Conservation (phyloP, 73 alveolate species). For the Paramecium pentaurelia region DNA sequence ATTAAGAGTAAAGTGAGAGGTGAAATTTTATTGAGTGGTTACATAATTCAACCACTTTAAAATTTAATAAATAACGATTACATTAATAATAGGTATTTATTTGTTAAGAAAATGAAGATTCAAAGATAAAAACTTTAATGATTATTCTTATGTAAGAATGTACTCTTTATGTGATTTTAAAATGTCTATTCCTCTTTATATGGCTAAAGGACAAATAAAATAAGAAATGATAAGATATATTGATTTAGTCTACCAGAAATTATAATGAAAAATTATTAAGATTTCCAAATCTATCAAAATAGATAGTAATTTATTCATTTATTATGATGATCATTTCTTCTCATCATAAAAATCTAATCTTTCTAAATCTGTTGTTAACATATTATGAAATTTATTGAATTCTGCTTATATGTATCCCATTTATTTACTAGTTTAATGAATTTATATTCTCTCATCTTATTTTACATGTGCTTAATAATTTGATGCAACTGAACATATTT, state of each 20-base stretch:
- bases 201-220: constrained; percentile 13
- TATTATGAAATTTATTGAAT: neutral
- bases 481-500: neutral
- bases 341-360: neutral
- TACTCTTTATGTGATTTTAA: constrained; percentile 32
- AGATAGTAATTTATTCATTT: neutral
- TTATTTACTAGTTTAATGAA: neutral
- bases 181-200: neutral
- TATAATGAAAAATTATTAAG: neutral
- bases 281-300: neutral
- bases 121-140: neutral
- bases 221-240: neutral
- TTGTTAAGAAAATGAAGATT: neutral
- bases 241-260: neutral
- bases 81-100: neutral
- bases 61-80: neutral
- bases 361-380: constrained; percentile 39
- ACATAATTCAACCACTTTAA: neutral
- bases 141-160: neutral
- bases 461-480: neutral
- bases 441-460: neutral
- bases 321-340: neutral
- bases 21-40: constrained; percentile 9
- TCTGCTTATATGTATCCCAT: neutral
- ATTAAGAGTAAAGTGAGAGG: neutral